These are phyloP conservation scores for Achaetomium macrosporum DNA, from an alignment of 2,329 filamentous ascomycete genomes.

Conservation along the genomic window DNA sequence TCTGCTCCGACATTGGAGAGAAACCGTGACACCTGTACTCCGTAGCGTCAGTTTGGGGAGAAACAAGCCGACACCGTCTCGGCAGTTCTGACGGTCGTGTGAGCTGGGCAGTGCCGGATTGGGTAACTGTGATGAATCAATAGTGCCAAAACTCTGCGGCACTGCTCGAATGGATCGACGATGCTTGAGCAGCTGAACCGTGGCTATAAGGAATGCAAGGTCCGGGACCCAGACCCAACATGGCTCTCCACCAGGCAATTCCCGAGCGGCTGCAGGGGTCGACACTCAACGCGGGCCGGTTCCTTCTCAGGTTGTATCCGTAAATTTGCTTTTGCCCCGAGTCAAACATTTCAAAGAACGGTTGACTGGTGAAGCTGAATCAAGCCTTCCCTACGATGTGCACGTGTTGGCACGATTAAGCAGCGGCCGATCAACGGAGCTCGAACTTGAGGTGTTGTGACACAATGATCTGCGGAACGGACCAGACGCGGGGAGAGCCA, in stretches of 20 bases:
- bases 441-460: too few species aligned
- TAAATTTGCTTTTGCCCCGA: too few species aligned
- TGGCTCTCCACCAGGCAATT: not conserved
- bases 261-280: conserved; percentile 2
- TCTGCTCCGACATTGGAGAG: too few species aligned
- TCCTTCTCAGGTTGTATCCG: not conserved
- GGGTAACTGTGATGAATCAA: not conserved
- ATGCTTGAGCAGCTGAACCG: conserved; percentile 3
- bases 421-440: too few species aligned
- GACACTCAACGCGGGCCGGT: too few species aligned
- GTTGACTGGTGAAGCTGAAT: too few species aligned
- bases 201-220: not conserved
- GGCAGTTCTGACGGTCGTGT: not conserved
- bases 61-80: not conserved
- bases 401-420: too few species aligned
- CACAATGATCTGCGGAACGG: too few species aligned
- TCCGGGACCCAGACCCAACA: not conserved
- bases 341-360: too few species aligned
- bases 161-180: not conserved
- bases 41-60: not conserved
- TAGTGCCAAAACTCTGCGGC: not conserved
- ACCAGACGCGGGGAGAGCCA: too few species aligned
- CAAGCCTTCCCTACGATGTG: too few species aligned
- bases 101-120: not conserved
- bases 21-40: too few species aligned